Evolutionary conservation across 805 yeast genomes (phyloP), one percentile per base, ranked within the genome.

Genomic region (Metschnikowia kofuensis): DNA sequence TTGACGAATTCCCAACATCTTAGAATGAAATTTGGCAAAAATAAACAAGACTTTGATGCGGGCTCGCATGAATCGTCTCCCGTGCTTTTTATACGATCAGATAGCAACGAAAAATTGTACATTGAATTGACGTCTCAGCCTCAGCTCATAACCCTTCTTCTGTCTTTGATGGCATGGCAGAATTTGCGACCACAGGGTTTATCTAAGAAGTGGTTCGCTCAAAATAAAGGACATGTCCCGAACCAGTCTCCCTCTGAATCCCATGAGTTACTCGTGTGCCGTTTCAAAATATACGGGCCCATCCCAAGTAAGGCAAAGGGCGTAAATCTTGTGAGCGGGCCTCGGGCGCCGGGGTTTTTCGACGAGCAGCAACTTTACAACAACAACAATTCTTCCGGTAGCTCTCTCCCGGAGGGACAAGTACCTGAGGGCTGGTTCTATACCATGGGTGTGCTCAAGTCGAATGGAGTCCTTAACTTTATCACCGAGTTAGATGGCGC

Each of bases 221-320:
- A 67, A 38, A 72, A 72, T 52, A 68, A 64, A 43, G 68, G 69
- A 16, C 53, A 54, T 26, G 51, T 45, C 31, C 57, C 61, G n/a
- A 50, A 60, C 12, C 47, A 52, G n/a, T 56, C 62, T 39, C 40
- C 56, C 26, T 53, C 49, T 26, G 59, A 47, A 38, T 63, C 62
- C 6, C 72, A 68, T 55, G 74, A 67, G 53, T 59, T 85, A 12
- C 65, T 85, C 43, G 85, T 83, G 15, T 83, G 89, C 48, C 75
- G 86, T 36, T 80, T 85, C 58, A 81, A 80, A 60, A 73, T 85
- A 1, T 86, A 67, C 64, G 90, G 88, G 0, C 88, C 88, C 4
- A 55, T 79, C 12, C 79, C 82, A 6, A 45, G 63, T n/a, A 68
- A 68, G 30, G 55, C 66, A 40, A 70, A 69, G 48, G 72, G 67